Evolutionary conservation across 2,329 filamentous ascomycete genomes (phyloP).

Genomic region (Fusarium pseudoanthophilum): DNA sequence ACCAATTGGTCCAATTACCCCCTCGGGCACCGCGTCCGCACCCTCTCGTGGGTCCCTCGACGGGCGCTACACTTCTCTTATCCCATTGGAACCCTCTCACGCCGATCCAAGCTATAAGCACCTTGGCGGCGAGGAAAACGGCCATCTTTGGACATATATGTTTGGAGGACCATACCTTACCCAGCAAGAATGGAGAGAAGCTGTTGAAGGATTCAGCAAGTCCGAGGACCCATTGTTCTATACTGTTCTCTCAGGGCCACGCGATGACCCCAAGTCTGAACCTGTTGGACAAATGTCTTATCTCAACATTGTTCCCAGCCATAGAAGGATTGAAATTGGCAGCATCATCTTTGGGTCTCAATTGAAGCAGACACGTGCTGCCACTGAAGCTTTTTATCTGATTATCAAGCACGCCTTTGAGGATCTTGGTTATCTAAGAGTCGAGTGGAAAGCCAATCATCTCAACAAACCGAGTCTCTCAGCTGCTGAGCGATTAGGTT

Average conservation of each 20-base stretch:
- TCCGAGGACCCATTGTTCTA: conserved; percentile 56
- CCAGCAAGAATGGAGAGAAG: conserved; percentile 29
- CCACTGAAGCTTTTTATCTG: conserved; percentile 69
- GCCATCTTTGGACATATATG: conserved; percentile 51
- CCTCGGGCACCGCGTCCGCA: conserved; percentile 16
- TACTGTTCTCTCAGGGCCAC: conserved; percentile 53
- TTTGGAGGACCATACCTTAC: conserved; percentile 40
- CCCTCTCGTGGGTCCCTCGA: conserved; percentile 40
- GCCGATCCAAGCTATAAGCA: conserved; percentile 46
- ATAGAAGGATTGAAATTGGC: conserved; percentile 68
- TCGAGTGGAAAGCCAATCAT: conserved; percentile 73
- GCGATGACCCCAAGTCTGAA: conserved; percentile 42
- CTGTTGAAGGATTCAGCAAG: conserved; percentile 36
- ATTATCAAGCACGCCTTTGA: conserved; percentile 64
- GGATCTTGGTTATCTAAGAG: conserved; percentile 63
- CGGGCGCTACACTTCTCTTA: conserved; percentile 48
- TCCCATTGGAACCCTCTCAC: conserved; percentile 44
- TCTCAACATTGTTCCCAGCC: conserved; percentile 58
- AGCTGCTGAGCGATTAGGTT: conserved; percentile 68
- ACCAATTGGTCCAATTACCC: conserved; percentile 36
- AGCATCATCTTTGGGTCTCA: conserved; percentile 61
- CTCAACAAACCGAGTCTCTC: conserved; percentile 64
- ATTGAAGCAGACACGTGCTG: conserved; percentile 63
- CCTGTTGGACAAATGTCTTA: conserved; percentile 56
- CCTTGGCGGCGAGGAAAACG: conserved; percentile 48